Evolutionary conservation across 2,329 filamentous ascomycete genomes (phyloP).

Genomic region (Claviceps quebecensis): DNA sequence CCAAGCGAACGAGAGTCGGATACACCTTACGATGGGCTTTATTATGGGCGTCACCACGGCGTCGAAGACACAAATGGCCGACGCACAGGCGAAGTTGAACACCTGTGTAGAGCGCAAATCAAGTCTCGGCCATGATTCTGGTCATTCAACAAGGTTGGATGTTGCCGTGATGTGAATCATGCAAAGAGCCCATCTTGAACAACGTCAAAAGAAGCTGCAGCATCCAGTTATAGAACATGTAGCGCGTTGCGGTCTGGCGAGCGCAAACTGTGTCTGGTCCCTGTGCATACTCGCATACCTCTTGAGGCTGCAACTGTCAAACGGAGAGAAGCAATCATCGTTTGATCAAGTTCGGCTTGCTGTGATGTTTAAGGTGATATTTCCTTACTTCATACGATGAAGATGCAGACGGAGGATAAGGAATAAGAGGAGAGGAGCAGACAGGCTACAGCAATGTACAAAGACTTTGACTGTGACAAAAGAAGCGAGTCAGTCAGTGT

Average conservation of each 20-base stretch:
- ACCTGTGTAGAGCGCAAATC: slow-evolving; percentile 39
- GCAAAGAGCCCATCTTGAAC: slow-evolving; percentile 37
- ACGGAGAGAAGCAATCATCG: too few species aligned
- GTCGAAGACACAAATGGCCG: slow-evolving; percentile 35
- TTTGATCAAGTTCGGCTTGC: too few species aligned
- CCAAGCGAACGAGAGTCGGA: slow-evolving; percentile 34
- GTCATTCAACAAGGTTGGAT: slow-evolving; percentile 34
- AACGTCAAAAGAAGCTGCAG: slow-evolving; percentile 32
- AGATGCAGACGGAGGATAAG: too few species aligned
- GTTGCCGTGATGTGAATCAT: slow-evolving; percentile 32
- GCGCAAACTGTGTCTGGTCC: slow-evolving; percentile 37
- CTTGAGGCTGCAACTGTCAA: too few species aligned
- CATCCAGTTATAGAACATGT: slow-evolving; percentile 34
- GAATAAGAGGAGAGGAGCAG: too few species aligned
- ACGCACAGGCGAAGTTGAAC: slow-evolving; percentile 33
- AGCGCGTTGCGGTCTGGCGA: slow-evolving; percentile 34
- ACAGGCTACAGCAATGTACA: too few species aligned
- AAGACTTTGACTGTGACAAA: too few species aligned
- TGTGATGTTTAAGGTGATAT: too few species aligned
- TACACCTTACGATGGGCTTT: slow-evolving; percentile 28
- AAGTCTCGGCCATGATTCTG: slow-evolving; percentile 30
- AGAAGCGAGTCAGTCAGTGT: too few species aligned
- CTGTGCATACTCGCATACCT: slow-evolving; percentile 18
- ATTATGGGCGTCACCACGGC: slow-evolving; percentile 28
- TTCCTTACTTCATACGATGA: too few species aligned